Evolutionary conservation across 176 grass and related monocot species (phyloP).

Genomic region (Puya raimondii): DNA sequence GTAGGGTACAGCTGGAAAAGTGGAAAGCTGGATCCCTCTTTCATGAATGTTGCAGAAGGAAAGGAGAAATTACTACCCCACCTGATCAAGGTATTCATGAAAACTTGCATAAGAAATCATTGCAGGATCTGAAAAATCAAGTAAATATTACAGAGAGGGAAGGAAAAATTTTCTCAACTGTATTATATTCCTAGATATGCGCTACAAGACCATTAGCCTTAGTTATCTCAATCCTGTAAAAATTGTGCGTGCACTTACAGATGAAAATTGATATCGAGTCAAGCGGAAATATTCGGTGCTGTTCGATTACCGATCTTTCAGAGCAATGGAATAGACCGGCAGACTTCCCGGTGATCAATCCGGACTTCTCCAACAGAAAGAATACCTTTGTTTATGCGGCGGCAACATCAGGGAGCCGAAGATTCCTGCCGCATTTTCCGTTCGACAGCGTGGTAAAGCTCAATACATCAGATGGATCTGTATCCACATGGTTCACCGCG

Average conservation of each 20-base stretch:
- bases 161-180: no score
- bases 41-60: constrained; percentile 55
- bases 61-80: constrained; percentile 54
- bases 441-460: constrained; percentile 81
- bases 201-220: no score
- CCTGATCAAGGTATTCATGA: constrained; percentile 44
- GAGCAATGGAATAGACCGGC: constrained; percentile 47
- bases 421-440: constrained; percentile 66
- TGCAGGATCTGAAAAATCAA: no score
- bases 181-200: no score
- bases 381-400: constrained; percentile 60
- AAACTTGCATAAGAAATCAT: background rate
- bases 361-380: constrained; percentile 35
- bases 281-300: constrained; percentile 31
- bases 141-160: no score
- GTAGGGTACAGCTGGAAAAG: constrained; percentile 69
- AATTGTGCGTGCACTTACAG: constrained; percentile 17
- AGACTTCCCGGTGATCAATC: constrained; percentile 77
- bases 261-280: constrained; percentile 54
- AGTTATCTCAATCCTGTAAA: no score
- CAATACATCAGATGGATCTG: constrained; percentile 24
- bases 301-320: constrained; percentile 39
- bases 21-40: constrained; percentile 65
- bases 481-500: constrained; percentile 28
- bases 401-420: constrained; percentile 36